These are phyloP conservation scores for Laguncularia racemosa DNA, from an alignment of 345 rosid genomes.

Conservation along the genomic window DNA sequence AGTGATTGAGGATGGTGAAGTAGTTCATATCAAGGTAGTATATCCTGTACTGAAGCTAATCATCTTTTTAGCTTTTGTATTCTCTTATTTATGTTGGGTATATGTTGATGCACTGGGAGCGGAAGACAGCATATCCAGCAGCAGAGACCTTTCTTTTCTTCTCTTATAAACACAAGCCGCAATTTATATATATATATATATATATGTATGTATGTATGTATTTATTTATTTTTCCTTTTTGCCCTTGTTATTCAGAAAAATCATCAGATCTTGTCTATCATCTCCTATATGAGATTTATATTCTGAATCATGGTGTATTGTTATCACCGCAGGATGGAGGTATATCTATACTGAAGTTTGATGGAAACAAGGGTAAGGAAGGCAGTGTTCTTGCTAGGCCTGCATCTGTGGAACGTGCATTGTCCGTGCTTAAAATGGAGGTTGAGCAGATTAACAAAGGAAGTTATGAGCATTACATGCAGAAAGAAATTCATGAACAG, in stretches of 20 bases:
- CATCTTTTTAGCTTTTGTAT: not conserved
- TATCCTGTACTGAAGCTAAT: not conserved
- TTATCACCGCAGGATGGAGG: slow-evolving; percentile 66
- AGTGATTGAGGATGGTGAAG: slow-evolving; percentile 91
- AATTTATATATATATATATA: no score
- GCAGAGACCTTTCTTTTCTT: no score
- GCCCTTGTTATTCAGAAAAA: no score
- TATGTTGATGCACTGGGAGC: no score
- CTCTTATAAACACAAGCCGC: no score
- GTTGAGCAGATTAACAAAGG: slow-evolving; percentile 98
- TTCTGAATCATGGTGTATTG: not conserved
- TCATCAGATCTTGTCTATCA: no score
- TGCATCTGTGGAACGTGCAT: slow-evolving; percentile 89
- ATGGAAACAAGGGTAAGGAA: slow-evolving; percentile 48
- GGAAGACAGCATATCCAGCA: no score
- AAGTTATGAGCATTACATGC: slow-evolving; percentile 87
- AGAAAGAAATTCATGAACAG: slow-evolving; percentile 97
- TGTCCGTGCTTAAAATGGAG: slow-evolving; percentile 91
- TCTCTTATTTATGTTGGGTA: no score
- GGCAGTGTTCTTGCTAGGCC: slow-evolving; percentile 49
- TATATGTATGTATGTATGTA: no score
- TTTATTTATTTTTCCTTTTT: no score
- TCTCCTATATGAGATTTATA: no score
- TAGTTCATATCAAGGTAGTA: slow-evolving; percentile 75
- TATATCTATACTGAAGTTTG: slow-evolving; percentile 74